Evolutionary conservation across 208 protist genomes (phyloP).

Genomic region (Leishmania tarentolae): DNA sequence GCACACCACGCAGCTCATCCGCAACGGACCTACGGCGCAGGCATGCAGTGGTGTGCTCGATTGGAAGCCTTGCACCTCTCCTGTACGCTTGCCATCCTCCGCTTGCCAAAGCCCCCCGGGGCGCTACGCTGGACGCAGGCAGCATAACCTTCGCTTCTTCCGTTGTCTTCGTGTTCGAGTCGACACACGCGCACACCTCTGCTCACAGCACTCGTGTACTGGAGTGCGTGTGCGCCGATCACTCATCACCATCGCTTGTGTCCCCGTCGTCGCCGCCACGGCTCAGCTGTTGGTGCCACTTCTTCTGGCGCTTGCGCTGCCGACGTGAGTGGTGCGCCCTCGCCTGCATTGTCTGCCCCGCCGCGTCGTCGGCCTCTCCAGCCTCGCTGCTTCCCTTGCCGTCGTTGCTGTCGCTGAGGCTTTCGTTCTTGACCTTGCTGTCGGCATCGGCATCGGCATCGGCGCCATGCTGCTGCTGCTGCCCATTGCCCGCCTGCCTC

Average conservation of each 20-base stretch:
- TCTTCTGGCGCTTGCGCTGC: conserved; percentile 41
- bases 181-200: neutral
- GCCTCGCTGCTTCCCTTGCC: conserved; percentile 7
- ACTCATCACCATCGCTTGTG: neutral
- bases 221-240: neutral
- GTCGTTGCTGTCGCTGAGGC: neutral
- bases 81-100: neutral
- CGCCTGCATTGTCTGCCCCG: neutral
- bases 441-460: neutral
- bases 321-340: conserved; percentile 22
- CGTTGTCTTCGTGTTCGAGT: neutral
- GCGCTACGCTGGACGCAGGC: neutral
- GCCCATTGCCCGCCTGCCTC: neutral
- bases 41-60: neutral
- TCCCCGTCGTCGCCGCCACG: neutral
- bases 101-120: neutral
- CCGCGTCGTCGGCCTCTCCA: neutral
- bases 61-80: no score
- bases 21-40: neutral
- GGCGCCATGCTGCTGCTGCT: neutral
- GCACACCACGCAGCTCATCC: neutral
- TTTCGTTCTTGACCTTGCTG: conserved; percentile 1
- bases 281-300: conserved; percentile 28
- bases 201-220: neutral
- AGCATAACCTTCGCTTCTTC: neutral